A percentile compares a stretch with the other conserved stretches of the same genome.
Evolutionary conservation across 805 yeast species (phyloP).

Genomic region (Trichomonascus vanleenenianus): DNA sequence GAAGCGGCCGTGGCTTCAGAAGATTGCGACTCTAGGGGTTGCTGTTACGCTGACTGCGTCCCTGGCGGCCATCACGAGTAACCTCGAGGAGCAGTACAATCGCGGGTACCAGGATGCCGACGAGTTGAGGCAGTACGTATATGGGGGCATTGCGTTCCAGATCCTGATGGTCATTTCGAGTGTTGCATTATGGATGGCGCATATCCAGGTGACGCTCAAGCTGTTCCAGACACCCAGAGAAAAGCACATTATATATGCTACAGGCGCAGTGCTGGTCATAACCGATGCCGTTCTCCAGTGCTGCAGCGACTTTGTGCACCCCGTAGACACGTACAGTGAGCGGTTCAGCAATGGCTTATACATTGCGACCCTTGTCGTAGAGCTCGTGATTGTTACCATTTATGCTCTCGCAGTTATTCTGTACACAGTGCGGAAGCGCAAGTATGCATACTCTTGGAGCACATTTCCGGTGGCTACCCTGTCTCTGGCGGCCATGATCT

Average conservation of each 20-base stretch:
- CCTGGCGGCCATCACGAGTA: constrained; percentile 38
- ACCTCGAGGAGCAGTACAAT: constrained; percentile 44
- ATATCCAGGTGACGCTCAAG: constrained; percentile 43
- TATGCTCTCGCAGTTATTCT: constrained; percentile 30
- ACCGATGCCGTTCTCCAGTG: constrained; percentile 25
- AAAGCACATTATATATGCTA: constrained; percentile 26
- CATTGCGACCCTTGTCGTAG: constrained; percentile 26
- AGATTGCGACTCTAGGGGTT: constrained; percentile 48
- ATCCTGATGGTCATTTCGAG: constrained; percentile 37
- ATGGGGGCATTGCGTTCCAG: constrained; percentile 32
- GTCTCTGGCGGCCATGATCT: constrained; percentile 32
- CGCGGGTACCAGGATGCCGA: constrained; percentile 46
- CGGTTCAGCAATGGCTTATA: constrained; percentile 28
- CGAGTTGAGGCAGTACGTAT: constrained; percentile 33
- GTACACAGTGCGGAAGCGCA: constrained; percentile 33
- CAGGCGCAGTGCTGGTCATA: constrained; percentile 29
- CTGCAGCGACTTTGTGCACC: constrained; percentile 16
- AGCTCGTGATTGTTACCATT: constrained; percentile 27
- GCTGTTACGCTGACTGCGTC: constrained; percentile 49
- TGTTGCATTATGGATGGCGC: constrained; percentile 43
- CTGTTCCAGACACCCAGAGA: constrained; percentile 20
- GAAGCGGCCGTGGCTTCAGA: constrained; percentile 50
- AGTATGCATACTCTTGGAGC: constrained; percentile 39
- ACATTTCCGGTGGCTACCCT: constrained; percentile 44
- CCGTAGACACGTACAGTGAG: constrained; percentile 15